phyloP scores from a whole-genome alignment of 2,329 filamentous ascomycete genomes.

The Ascochyta fabae region DNA sequence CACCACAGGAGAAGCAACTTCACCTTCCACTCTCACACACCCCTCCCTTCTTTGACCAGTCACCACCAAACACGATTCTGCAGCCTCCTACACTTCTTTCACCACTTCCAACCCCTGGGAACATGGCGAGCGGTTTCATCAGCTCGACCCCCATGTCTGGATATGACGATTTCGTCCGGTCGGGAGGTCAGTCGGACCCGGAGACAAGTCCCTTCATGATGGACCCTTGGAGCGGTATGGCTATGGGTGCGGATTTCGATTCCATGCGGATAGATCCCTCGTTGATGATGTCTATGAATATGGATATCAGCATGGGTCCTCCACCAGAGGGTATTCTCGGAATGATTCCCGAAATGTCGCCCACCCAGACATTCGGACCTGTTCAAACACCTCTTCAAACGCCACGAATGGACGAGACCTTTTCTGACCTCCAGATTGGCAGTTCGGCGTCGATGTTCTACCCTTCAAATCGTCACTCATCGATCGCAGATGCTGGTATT shows the following conservation, averaged over 20 bases:
- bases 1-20: slow-evolving; percentile 43
- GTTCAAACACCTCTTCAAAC: slow-evolving; percentile 56
- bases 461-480: slow-evolving; percentile 49
- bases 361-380: slow-evolving; percentile 46
- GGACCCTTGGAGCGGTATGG: slow-evolving; percentile 56
- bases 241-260: slow-evolving; percentile 54
- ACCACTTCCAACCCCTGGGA: slow-evolving; percentile 47
- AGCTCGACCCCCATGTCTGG: slow-evolving; percentile 55
- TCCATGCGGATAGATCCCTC: slow-evolving; percentile 54
- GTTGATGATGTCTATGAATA: slow-evolving; percentile 54
- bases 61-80: slow-evolving; percentile 43
- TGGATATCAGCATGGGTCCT: slow-evolving; percentile 53
- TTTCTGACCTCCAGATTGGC: slow-evolving; percentile 55
- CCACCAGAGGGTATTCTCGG: slow-evolving; percentile 51
- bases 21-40: slow-evolving; percentile 37
- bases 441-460: slow-evolving; percentile 53
- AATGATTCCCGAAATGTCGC: slow-evolving; percentile 55
- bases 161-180: slow-evolving; percentile 54
- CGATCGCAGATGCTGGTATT: slow-evolving; percentile 46
- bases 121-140: slow-evolving; percentile 50
- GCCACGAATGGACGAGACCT: slow-evolving; percentile 55
- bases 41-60: slow-evolving; percentile 53
- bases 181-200: slow-evolving; percentile 51
- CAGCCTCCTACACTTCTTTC: slow-evolving; percentile 43
- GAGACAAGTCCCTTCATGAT: slow-evolving; percentile 57